Base-by-base conservation (phyloP, 805 yeast genomes). In the Yamadazyma insecticola region DNA sequence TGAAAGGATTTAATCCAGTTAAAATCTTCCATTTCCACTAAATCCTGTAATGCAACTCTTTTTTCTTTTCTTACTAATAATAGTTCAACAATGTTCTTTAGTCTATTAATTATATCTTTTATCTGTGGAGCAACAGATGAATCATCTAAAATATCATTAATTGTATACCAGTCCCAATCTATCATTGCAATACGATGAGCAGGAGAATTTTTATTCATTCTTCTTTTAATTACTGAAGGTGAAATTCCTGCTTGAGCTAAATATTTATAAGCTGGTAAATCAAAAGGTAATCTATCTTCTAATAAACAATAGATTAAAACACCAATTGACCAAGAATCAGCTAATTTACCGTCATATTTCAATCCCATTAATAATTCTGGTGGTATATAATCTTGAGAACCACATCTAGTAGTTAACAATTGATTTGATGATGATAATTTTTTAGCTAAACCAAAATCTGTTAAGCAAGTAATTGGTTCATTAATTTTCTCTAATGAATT, bases 291-390 rank as follows among this genome's bases (percentile, higher is more conserved):
- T 35, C 96, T 55, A 24, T 86, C 79, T 48, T 92, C 98, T 46
- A 92, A 55, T 16, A 90, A 60, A 1, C 94, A 76, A 49, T 88
- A 92, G 1, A 89, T 58, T n/a, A 89, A 63, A 3, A 92, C 97
- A 2, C 98, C 98, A 7, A 89, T 55, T 1, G 97, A 86, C 99
- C 99, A 92, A 13, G 89, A 67, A 54, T 92, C 99, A 29, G 92
- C 81, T 41, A 85, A 77, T 31, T 83, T 72, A 9, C 99, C 99
- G 48, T 90, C 90, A 50, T 92, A 92, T 5, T 87, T 81, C 34
- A 85, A 67, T 1, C 97, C 97, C 76, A 92, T 75, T 22, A 92
- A 62, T 15, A 92, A 60, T 50, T 92, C 99, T 0, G 98, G 99
- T 0, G 96, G 81, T 5, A 92, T 95, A 48, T 92, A 92, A 53